Percentiles rank a stretch among this genome's conserved stretches.
Evolutionary conservation across 306 rosid genomes (phyloP).

Genomic region (Malus orientalis): DNA sequence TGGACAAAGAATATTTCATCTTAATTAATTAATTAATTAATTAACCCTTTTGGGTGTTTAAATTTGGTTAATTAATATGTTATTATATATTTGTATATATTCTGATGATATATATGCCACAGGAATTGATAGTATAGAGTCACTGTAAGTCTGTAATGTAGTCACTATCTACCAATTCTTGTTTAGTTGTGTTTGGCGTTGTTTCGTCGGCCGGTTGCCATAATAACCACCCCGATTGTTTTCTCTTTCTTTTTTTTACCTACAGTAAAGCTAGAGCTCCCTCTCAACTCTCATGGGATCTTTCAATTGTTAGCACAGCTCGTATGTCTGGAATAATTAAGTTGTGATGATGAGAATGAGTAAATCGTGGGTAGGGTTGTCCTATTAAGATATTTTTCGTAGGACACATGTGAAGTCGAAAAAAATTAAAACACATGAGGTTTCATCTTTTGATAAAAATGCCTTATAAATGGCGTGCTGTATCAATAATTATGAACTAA

Average conservation of each 20-base stretch:
- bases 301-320: not conserved
- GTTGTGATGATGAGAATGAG: not conserved
- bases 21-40: not conserved
- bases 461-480: too few species aligned
- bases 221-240: not conserved
- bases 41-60: conserved; percentile 1
- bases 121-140: not conserved
- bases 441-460: too few species aligned
- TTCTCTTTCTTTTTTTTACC: too few species aligned
- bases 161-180: not conserved
- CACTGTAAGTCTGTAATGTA: not conserved
- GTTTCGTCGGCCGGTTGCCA: not conserved
- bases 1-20: not conserved
- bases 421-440: too few species aligned
- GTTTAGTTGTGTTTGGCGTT: not conserved
- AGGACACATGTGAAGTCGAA: not conserved
- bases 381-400: too few species aligned
- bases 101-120: not conserved
- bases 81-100: not conserved
- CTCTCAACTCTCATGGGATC: not conserved
- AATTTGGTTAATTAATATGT: conserved; percentile 6
- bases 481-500: too few species aligned
- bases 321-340: not conserved
- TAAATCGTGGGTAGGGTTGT: too few species aligned
- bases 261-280: not conserved